phyloP scores from a whole-genome alignment of 2,329 filamentous ascomycete species.

The Exophiala aquamarina region DNA sequence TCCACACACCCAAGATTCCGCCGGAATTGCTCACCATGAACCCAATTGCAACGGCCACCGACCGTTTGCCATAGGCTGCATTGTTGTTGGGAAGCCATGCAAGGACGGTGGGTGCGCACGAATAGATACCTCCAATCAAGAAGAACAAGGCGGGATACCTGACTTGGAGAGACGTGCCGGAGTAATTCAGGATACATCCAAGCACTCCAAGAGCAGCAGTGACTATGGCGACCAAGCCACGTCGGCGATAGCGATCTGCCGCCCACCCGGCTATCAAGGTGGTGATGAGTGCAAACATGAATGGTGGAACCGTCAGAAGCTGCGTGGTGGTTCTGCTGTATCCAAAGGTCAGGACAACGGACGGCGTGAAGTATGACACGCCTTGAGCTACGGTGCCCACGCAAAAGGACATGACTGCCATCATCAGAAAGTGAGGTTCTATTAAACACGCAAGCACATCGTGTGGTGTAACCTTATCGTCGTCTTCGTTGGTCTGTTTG shows the following conservation, averaged over 20 bases:
- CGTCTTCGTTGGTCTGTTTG: constrained; percentile 10
- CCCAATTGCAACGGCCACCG: constrained; percentile 47
- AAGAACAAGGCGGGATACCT: constrained; percentile 65
- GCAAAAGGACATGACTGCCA: too few species aligned
- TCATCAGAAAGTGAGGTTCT: too few species aligned
- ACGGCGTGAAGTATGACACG: too few species aligned
- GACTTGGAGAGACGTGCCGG: constrained; percentile 43
- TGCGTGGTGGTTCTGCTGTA: too few species aligned
- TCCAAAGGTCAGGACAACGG: too few species aligned
- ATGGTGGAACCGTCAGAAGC: too few species aligned
- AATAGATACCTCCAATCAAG: constrained; percentile 28
- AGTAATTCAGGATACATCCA: constrained; percentile 52
- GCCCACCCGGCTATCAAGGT: too few species aligned
- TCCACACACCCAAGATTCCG: constrained; percentile 38
- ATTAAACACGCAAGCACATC: not conserved
- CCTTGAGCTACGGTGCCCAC: too few species aligned
- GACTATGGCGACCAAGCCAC: too few species aligned
- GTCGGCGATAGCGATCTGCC: too few species aligned
- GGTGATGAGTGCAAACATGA: too few species aligned
- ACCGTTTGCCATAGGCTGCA: constrained; percentile 30
- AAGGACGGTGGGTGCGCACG: constrained; percentile 27
- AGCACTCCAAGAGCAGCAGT: too few species aligned
- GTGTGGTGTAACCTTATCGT: not conserved
- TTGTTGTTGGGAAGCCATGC: constrained; percentile 32
- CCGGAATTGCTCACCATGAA: constrained; percentile 37